These are phyloP conservation scores for Acanthamoeba castellanii DNA, from an alignment of 208 protist species.

Conservation along the genomic window DNA sequence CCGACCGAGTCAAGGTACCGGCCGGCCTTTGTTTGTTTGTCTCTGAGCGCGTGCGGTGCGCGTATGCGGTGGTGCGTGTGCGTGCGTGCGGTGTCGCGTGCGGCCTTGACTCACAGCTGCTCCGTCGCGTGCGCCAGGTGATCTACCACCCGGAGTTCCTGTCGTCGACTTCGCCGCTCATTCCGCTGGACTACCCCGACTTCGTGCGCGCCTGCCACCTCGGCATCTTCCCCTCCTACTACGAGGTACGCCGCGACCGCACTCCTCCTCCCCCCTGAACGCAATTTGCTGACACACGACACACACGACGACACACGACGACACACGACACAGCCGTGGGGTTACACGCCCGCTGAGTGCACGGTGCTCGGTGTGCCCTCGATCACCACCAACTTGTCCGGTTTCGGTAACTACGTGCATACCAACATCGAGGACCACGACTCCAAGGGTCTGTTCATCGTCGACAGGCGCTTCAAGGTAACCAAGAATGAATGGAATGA, in stretches of 20 bases:
- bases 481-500: neutral
- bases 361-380: conserved; percentile 88
- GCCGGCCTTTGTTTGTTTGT: neutral
- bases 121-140: conserved; percentile 63
- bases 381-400: conserved; percentile 86
- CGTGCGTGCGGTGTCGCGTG: neutral
- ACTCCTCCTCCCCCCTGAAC: neutral
- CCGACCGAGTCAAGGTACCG: conserved; percentile 87
- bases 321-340: conserved; percentile 81
- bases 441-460: conserved; percentile 85
- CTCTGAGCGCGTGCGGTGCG: no score
- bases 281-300: neutral
- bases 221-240: conserved; percentile 88
- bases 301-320: neutral
- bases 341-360: conserved; percentile 89
- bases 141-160: conserved; percentile 92
- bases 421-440: conserved; percentile 81
- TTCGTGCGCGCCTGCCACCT: conserved; percentile 88
- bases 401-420: conserved; percentile 89
- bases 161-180: conserved; percentile 84
- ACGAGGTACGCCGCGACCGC: conserved; percentile 77
- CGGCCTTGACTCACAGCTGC: no score
- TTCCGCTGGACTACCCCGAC: conserved; percentile 89
- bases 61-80: no score
- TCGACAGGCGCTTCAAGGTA: conserved; percentile 86